Conservation (phyloP, 148 eudicot species). For the Vaccinium corymbosum region DNA sequence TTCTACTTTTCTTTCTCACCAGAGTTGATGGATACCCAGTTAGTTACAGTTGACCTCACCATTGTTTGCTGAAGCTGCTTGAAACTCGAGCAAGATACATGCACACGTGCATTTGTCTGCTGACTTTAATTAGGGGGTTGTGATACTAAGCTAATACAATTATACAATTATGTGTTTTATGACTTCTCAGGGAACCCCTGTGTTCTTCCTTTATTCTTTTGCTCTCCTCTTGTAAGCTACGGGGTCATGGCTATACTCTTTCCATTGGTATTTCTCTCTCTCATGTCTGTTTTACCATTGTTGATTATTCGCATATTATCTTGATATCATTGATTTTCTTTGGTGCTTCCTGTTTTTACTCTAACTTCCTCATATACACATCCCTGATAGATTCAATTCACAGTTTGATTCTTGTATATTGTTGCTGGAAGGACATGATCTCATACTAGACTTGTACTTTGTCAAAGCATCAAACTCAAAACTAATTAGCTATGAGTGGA, state of each 20-base stretch:
- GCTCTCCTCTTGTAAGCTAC: conserved; percentile 80
- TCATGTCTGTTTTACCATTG: neutral
- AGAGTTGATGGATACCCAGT: neutral
- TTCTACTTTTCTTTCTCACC: neutral
- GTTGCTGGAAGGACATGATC: neutral
- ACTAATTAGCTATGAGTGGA: too few species aligned
- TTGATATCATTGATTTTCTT: neutral
- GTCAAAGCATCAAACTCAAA: too few species aligned
- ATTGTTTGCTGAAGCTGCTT: conserved; percentile 3
- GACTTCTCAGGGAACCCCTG: conserved; percentile 79
- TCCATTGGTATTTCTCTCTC: conserved; percentile 61
- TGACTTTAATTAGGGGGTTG: neutral
- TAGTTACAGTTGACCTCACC: neutral
- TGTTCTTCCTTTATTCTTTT: conserved; percentile 72
- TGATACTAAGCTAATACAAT: neutral
- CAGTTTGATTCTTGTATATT: neutral
- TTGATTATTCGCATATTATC: neutral
- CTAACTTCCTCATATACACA: too few species aligned
- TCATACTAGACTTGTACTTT: neutral
- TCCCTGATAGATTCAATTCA: neutral
- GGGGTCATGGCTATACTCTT: conserved; percentile 89
- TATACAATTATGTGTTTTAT: conserved; percentile 7
- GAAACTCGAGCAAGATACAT: neutral
- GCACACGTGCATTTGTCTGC: neutral
- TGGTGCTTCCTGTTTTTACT: neutral